Evolutionary conservation across 805 yeast species (phyloP).

Genomic region (Cyberlindnera lachancei): DNA sequence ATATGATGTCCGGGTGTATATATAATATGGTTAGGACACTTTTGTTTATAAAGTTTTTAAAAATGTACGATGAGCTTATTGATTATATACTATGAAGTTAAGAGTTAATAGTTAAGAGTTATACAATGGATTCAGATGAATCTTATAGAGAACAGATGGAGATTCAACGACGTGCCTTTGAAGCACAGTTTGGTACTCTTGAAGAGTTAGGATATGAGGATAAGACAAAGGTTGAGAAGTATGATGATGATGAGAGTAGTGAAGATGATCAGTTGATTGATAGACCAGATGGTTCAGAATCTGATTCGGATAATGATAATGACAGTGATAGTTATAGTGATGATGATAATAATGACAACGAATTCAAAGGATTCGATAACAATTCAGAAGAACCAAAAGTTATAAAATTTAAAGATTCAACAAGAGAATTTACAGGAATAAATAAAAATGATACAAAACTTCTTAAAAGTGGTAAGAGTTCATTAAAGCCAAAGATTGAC

Average conservation of each 20-base stretch:
- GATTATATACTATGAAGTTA: no score
- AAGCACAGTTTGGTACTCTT: conserved; percentile 54
- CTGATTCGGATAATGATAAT: conserved; percentile 23
- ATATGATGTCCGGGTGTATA: no score
- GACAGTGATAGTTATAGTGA: conserved; percentile 20
- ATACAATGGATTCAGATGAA: no score
- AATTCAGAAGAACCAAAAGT: conserved; percentile 12
- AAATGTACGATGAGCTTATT: no score
- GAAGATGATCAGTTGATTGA: conserved; percentile 3
- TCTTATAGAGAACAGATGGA: conserved; percentile 29
- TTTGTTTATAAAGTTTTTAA: no score
- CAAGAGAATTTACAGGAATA: conserved; percentile 23
- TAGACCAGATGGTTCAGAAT: conserved; percentile 7
- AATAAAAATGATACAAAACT: conserved; percentile 44
- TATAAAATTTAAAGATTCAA: conserved; percentile 35
- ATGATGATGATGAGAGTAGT: conserved; percentile 7
- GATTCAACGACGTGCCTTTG: conserved; percentile 50
- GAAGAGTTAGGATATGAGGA: conserved; percentile 49
- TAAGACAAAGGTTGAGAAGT: conserved; percentile 27
- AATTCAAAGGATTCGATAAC: conserved; percentile 10
- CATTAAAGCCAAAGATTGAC: conserved; percentile 29
- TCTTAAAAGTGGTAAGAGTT: conserved; percentile 49
- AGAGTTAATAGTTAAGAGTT: no score
- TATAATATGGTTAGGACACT: no score
- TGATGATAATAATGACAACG: conserved; percentile 20